phyloP scores from a whole-genome alignment of 2,329 filamentous ascomycete genomes.

The Nemania serpens region DNA sequence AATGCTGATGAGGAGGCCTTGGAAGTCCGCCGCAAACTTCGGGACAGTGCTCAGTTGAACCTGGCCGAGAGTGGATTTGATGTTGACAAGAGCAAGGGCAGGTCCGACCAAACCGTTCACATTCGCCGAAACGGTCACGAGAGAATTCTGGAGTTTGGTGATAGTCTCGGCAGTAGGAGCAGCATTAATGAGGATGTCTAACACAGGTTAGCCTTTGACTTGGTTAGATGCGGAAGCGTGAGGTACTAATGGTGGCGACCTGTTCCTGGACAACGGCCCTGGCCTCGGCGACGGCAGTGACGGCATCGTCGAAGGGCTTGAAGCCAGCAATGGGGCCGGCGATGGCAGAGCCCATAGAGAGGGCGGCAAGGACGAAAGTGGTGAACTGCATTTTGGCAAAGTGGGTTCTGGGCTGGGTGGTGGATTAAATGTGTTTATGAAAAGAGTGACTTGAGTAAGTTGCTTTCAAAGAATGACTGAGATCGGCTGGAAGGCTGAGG shows the following conservation, averaged over 20 bases:
- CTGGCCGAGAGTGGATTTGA: slow-evolving; percentile 28
- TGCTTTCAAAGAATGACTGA: slow-evolving; percentile 23
- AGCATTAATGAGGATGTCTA: slow-evolving; percentile 22
- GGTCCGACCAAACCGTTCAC: slow-evolving; percentile 30
- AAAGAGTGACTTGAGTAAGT: slow-evolving; percentile 30
- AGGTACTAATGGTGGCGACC: slow-evolving; percentile 29
- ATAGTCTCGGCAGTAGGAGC: slow-evolving; percentile 23
- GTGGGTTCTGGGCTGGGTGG: neutral
- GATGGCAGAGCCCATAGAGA: slow-evolving; percentile 41
- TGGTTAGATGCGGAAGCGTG: too few species aligned
- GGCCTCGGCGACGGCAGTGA: slow-evolving; percentile 27
- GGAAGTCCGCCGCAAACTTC: slow-evolving; percentile 31
- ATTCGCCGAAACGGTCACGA: slow-evolving; percentile 31
- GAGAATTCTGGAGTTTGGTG: slow-evolving; percentile 32
- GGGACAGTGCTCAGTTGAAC: slow-evolving; percentile 34
- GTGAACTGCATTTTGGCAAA: slow-evolving; percentile 42
- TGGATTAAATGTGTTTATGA: neutral
- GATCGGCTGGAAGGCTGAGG: slow-evolving; percentile 3
- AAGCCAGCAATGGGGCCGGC: slow-evolving; percentile 33
- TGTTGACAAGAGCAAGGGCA: slow-evolving; percentile 29
- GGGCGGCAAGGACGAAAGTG: slow-evolving; percentile 39
- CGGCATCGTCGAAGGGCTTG: slow-evolving; percentile 24
- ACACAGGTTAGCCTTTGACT: slow-evolving; percentile 15
- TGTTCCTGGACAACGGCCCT: slow-evolving; percentile 31
- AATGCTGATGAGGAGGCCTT: slow-evolving; percentile 28